A percentile compares a stretch with the other conserved stretches of the same genome.
These are phyloP conservation scores for Fusarium nematophilum DNA, from an alignment of 2,329 filamentous ascomycete genomes.

Conservation along the genomic window DNA sequence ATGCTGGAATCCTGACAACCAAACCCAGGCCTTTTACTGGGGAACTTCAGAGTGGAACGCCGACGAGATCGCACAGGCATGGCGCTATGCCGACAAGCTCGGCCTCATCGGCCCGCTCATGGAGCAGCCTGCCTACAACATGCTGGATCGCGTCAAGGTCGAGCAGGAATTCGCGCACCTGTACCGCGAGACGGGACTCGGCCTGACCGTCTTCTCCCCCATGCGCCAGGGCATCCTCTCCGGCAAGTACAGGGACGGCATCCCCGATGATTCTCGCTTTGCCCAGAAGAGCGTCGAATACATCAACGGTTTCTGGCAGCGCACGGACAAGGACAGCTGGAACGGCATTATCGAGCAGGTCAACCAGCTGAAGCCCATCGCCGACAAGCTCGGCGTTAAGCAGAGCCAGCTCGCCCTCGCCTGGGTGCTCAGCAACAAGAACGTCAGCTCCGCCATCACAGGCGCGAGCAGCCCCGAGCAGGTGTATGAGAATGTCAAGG, in stretches of 20 bases:
- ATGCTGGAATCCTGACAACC: background rate
- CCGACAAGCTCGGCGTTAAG: conserved; percentile 71
- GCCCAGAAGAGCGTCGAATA: conserved; percentile 66
- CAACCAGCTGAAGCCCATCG: conserved; percentile 69
- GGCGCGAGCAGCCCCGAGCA: conserved; percentile 69
- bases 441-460: conserved; percentile 71
- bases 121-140: conserved; percentile 76
- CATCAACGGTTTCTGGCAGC: conserved; percentile 64
- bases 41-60: conserved; percentile 76
- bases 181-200: conserved; percentile 69
- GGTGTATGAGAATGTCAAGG: conserved; percentile 69
- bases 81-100: conserved; percentile 69
- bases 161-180: conserved; percentile 71
- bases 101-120: conserved; percentile 71
- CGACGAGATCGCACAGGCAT: conserved; percentile 72
- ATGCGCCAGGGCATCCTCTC: conserved; percentile 69
- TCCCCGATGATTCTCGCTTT: conserved; percentile 69
- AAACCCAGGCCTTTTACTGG: conserved; percentile 73
- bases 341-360: conserved; percentile 69
- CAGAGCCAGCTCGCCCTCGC: conserved; percentile 67
- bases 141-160: conserved; percentile 70
- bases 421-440: conserved; percentile 72
- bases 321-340: conserved; percentile 64
- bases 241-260: conserved; percentile 74
- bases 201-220: conserved; percentile 72